Conservation (phyloP, 2,329 filamentous ascomycete species). For the Ramichloridium luteum region DNA sequence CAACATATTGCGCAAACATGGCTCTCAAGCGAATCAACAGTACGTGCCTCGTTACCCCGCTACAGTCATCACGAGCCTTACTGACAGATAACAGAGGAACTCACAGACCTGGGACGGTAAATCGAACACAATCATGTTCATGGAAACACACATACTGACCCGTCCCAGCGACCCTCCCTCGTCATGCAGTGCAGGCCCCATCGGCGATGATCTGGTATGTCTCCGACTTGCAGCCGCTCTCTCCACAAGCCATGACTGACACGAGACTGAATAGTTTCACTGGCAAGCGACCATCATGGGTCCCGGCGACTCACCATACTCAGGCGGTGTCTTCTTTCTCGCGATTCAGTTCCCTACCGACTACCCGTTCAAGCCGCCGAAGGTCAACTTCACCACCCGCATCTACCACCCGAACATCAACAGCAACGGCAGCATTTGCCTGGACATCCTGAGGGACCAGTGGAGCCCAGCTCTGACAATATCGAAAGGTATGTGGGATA, state of each 20-base stretch:
- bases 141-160: no score
- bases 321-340: conserved; percentile 97
- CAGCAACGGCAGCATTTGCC: conserved; percentile 97
- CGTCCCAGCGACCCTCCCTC: conserved; percentile 98
- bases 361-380: conserved; percentile 99
- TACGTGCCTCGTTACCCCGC: neutral
- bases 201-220: conserved; percentile 95
- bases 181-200: conserved; percentile 93
- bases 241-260: conserved; percentile 5
- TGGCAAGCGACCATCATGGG: conserved; percentile 99
- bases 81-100: conserved; percentile 41
- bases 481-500: conserved; percentile 81
- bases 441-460: conserved; percentile 97
- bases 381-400: conserved; percentile 99
- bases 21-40: conserved; percentile 87
- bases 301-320: conserved; percentile 93
- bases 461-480: conserved; percentile 98
- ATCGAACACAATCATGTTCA: conserved; percentile 27
- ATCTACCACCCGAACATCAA: conserved; percentile 99
- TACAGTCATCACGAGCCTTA: conserved; percentile 2
- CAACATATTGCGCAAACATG: no score
- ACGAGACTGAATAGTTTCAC: conserved; percentile 60
- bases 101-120: conserved; percentile 78
- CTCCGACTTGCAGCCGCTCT: conserved; percentile 7
- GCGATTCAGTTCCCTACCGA: conserved; percentile 99